Evolutionary conservation across 1,284 basidiomycete species (phyloP).

Genomic region (Sporisorium scitamineum): DNA sequence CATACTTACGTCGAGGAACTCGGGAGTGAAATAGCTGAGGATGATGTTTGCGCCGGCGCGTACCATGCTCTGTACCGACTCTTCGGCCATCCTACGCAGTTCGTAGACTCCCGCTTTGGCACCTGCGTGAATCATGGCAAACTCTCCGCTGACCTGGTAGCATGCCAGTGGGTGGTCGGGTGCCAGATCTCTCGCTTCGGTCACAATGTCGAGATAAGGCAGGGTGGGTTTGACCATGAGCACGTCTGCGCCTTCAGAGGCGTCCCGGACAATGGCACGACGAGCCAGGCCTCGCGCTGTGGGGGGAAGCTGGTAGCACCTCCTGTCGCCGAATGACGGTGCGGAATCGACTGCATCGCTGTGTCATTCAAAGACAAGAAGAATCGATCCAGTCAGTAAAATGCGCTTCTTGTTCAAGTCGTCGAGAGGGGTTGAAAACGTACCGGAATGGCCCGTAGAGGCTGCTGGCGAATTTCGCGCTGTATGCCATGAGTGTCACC

Average conservation of each 20-base stretch:
- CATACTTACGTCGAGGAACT: conserved; percentile 74
- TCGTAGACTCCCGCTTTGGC: conserved; percentile 93
- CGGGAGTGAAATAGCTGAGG: conserved; percentile 93
- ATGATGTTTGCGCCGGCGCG: conserved; percentile 92
- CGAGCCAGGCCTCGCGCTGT: conserved; percentile 88
- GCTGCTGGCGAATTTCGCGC: conserved; percentile 98
- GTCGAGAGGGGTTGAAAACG: neutral
- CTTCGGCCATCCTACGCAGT: conserved; percentile 90
- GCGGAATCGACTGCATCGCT: conserved; percentile 91
- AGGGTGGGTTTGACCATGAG: conserved; percentile 98
- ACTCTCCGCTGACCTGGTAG: conserved; percentile 84
- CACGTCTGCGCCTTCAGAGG: conserved; percentile 94
- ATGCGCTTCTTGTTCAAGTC: neutral
- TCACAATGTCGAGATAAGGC: conserved; percentile 95
- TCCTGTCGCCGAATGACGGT: conserved; percentile 91
- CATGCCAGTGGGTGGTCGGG: conserved; percentile 90
- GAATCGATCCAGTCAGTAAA: neutral
- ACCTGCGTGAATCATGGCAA: conserved; percentile 94
- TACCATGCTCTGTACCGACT: conserved; percentile 88
- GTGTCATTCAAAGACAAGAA: conserved; percentile 70
- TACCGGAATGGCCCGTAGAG: conserved; percentile 93
- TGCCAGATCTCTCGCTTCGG: conserved; percentile 84
- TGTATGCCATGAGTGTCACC: conserved; percentile 90
- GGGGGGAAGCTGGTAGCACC: conserved; percentile 97
- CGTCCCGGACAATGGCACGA: conserved; percentile 90